phyloP scores from a whole-genome alignment of 306 rosid species.

The Aeschynomene evenia region DNA sequence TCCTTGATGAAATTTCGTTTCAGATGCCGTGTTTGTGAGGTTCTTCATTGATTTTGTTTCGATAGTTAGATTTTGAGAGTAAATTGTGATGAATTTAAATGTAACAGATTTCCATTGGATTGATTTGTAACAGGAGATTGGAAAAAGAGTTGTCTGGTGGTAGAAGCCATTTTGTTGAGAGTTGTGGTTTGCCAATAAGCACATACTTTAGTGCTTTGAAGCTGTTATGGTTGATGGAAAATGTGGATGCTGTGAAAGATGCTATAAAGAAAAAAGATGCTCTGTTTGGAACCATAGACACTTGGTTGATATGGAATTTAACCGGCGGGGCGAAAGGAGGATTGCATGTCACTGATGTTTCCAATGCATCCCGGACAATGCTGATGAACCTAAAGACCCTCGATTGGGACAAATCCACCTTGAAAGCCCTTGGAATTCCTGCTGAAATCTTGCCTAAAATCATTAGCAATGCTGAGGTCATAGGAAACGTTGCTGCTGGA shows the following conservation, averaged over 20 bases:
- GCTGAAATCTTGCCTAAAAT: conserved; percentile 70
- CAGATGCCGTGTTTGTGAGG: not conserved
- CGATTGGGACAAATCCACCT: conserved; percentile 63
- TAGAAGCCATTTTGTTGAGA: conserved; percentile 63
- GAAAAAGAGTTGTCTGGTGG: conserved; percentile 84
- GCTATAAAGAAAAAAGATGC: conserved; percentile 71
- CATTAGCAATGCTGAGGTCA: conserved; percentile 72
- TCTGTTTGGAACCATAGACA: conserved; percentile 80
- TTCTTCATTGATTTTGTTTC: not conserved
- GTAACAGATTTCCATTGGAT: not conserved
- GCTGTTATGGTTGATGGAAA: conserved; percentile 82
- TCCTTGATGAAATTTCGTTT: not conserved
- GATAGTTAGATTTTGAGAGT: not conserved
- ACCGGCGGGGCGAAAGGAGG: conserved; percentile 77
- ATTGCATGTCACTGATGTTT: conserved; percentile 78
- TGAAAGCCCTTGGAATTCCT: conserved; percentile 59
- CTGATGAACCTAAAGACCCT: conserved; percentile 84
- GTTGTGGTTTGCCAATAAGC: conserved; percentile 87
- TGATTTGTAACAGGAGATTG: conserved; percentile 51
- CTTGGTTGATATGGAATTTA: conserved; percentile 92
- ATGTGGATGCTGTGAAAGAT: conserved; percentile 58
- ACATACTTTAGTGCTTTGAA: conserved; percentile 85
- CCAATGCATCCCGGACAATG: conserved; percentile 90
- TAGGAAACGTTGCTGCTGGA: conserved; percentile 57
- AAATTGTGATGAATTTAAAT: too few relatives aligned